These are phyloP conservation scores for Dillenia turbinata DNA, from an alignment of 164 flowering plant species.

Conservation along the genomic window DNA sequence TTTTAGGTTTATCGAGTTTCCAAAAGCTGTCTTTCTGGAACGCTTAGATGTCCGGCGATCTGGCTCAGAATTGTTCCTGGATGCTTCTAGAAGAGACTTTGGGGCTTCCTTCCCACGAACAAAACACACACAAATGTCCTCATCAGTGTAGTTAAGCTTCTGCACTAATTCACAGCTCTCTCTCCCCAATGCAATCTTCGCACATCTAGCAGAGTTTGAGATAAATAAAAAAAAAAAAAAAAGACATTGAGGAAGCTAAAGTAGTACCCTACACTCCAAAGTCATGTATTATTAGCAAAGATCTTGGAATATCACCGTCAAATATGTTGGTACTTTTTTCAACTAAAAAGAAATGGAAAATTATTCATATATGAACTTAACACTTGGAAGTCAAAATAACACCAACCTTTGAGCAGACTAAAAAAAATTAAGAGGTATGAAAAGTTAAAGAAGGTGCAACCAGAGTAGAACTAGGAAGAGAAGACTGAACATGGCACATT, in stretches of 20 bases:
- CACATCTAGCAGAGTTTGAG: constrained; percentile 48
- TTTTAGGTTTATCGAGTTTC: constrained; percentile 58
- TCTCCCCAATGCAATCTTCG: constrained; percentile 90
- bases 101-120: constrained; percentile 93
- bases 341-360: too few relatives aligned
- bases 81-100: constrained; percentile 72
- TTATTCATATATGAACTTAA: too few relatives aligned
- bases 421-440: too few relatives aligned
- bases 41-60: constrained; percentile 92
- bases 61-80: constrained; percentile 50
- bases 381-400: too few relatives aligned
- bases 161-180: constrained; percentile 78
- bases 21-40: constrained; percentile 58
- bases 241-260: too few relatives aligned
- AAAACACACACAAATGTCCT: constrained; percentile 64
- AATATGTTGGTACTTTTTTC: too few relatives aligned
- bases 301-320: too few relatives aligned
- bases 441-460: too few relatives aligned
- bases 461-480: background rate
- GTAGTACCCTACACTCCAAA: too few relatives aligned
- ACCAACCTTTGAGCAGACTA: too few relatives aligned
- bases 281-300: too few relatives aligned
- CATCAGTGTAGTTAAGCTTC: constrained; percentile 71
- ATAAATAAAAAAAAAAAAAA: too few relatives aligned
- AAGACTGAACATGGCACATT: background rate